Base-by-base conservation (phyloP, 148 eudicot genomes). In the Vaccinium macrocarpon region DNA sequence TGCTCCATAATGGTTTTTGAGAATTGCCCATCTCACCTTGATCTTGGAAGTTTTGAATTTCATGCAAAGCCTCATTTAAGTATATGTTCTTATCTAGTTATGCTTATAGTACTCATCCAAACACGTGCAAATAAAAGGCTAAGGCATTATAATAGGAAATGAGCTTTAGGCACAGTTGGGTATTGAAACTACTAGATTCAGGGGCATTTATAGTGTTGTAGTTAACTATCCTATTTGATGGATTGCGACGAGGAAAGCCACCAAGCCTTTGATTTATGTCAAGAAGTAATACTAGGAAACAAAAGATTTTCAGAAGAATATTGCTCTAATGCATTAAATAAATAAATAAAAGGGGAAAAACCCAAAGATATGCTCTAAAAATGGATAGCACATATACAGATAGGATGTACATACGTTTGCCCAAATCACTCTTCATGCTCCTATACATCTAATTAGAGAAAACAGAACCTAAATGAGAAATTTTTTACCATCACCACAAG, bases 341-440 rank as follows among this genome's bases (percentile, higher is more conserved):
- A 35, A 35, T 35, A 35, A 35, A 35, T 35, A 35, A 35, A n/a
- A 8, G 18, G 8, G 14, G 12, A 71, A 71, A 10, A 27, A 5
- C 6, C 12, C 2, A 71, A 21, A 25, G 2, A 70, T 46, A 1
- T 7, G 19, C 46, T 42, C 46, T 35, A 14, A 14, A 38, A 13
- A 21, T 14, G 42, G 14, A 35, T 35, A 73, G 46, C 16, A 0
- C 38, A 38, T 16, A 32, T 35, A 16, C 14, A 15, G 14, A 6
- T 15, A 35, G 12, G 1, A 25, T n/a, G 2, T n/a, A 81, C 1
- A 82, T 90, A 90, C 92, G 92, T 88, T 84, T 88, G 86, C 21
- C 83, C 72, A 79, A 82, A 71, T 92, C 93, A 87, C 42, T 84
- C 91, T 90, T 93, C 95, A 92, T 93, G 91, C 97, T 91, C 84